Evolutionary conservation across 2,329 filamentous ascomycete species (phyloP), one percentile per base, ranked within the genome.

Genomic region (Colletotrichum eremochloae): DNA sequence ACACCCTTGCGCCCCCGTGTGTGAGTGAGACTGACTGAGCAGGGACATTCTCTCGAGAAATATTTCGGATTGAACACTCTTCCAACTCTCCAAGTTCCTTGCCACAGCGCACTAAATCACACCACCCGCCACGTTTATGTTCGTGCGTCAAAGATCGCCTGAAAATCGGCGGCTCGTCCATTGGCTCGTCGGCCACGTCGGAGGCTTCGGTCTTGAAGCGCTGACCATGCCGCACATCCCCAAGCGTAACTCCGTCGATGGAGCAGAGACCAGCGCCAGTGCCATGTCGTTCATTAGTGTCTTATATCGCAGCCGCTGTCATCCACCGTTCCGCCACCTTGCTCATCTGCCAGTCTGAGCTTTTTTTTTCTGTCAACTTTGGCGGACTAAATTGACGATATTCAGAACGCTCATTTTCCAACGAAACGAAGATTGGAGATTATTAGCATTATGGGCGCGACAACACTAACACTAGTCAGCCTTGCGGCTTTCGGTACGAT

Each of bases 211-310:
- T 65, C 61, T 36, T 48, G 46, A 66, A 46, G 33, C 66, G 53
- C 44, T 70, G 69, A 44, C 60, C 69, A 60, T 72, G 70, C 61
- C 70, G 70, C 70, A 72, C 66, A 72, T 72, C 70, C 70, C 70
- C 70, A 72, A 72, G 70, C 66, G 55, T 33, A 65, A 65, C 70
- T 72, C 70, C 70, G 70, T 65, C 24, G 69, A 48, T 42, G 31
- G 46, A 46, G 55, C n/a, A 63, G 46, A 50, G 44, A 50, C 58
- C 50, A 46, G 52, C 20, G 33, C 33, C 24, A 55, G 9, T 60
- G 60, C 44, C 70, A 61, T 64, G 55, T 40, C 50, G 31, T 53
- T 56, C 5, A 11, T 4, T 60, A 56, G 53, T 69, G 46, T 65
- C 61, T 50, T 72, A 57, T 57, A 65, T 72, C 60, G 64, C 61